phyloP scores from a whole-genome alignment of 2,329 filamentous ascomycete species.

The Exophiala sp. region DNA sequence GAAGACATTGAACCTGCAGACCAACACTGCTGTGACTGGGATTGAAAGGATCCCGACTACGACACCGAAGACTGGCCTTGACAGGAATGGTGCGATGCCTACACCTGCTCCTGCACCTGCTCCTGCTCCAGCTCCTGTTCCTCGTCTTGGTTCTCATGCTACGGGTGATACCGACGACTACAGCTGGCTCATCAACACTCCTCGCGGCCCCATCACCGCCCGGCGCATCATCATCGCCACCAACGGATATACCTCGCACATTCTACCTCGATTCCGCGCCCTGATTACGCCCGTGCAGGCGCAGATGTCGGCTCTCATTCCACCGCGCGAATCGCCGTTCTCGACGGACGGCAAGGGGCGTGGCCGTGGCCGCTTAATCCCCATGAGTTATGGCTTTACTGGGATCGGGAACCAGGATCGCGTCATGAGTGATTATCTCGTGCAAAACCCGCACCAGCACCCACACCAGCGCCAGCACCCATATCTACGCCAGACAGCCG shows the following conservation, averaged over 20 bases:
- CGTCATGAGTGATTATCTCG: constrained; percentile 64
- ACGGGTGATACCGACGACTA: no score
- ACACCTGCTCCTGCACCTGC: no score
- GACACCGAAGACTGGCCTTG: no score
- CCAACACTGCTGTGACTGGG: constrained; percentile 38
- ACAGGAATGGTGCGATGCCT: no score
- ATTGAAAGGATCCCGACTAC: no score
- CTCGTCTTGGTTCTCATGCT: no score
- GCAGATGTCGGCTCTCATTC: constrained; percentile 44
- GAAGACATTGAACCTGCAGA: constrained; percentile 39
- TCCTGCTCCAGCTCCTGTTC: no score
- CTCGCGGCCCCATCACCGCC: constrained; percentile 42
- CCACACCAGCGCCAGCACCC: no score
- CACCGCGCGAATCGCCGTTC: constrained; percentile 25
- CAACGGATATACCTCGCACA: constrained; percentile 74
- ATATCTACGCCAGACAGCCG: no score
- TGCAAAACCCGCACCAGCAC: constrained; percentile 46
- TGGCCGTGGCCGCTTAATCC: no score
- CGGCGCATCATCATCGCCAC: constrained; percentile 58
- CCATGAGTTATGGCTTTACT: constrained; percentile 31
- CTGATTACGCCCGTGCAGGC: constrained; percentile 73
- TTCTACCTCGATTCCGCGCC: constrained; percentile 63
- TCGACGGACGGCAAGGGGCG: constrained; percentile 19
- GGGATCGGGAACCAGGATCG: constrained; percentile 50
- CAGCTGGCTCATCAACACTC: constrained; percentile 37